Percentiles rank a stretch among this genome's conserved stretches.
phyloP scores from a whole-genome alignment of 371 early-diverging fungal genomes.

The Mucor lusitanicus region DNA sequence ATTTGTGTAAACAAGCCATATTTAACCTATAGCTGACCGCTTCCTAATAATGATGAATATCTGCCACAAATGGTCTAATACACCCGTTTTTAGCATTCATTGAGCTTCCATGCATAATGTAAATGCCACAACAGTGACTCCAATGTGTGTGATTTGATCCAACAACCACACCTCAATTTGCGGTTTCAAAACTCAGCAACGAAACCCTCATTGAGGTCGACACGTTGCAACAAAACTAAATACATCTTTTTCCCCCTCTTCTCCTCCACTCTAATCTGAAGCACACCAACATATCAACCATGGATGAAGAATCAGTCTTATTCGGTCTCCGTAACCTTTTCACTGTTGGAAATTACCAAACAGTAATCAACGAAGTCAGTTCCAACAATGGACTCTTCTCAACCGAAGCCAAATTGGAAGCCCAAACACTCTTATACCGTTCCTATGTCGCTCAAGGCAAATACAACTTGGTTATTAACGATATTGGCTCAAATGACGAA shows the following conservation, averaged over 20 bases:
- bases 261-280: not conserved
- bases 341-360: constrained; percentile 68
- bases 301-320: constrained; percentile 64
- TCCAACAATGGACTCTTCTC: constrained; percentile 45
- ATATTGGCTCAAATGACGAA: constrained; percentile 52
- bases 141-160: not conserved
- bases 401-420: constrained; percentile 53
- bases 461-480: constrained; percentile 60
- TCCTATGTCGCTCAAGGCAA: constrained; percentile 71
- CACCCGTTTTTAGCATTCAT: too few species aligned
- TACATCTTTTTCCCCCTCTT: not conserved
- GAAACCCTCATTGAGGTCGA: not conserved
- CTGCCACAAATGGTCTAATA: too few species aligned
- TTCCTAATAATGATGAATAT: too few species aligned
- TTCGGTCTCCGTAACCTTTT: constrained; percentile 70
- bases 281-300: constrained; percentile 6
- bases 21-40: too few species aligned
- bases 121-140: not conserved
- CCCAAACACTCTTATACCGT: constrained; percentile 61
- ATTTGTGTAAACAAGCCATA: too few species aligned
- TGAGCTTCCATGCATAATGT: not conserved
- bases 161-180: not conserved
- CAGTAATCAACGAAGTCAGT: constrained; percentile 71
- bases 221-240: not conserved
- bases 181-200: not conserved